A percentile compares a stretch with the other conserved stretches of the same genome.
These are phyloP conservation scores for Piper betle DNA, from an alignment of 164 flowering plant genomes.

Conservation along the genomic window DNA sequence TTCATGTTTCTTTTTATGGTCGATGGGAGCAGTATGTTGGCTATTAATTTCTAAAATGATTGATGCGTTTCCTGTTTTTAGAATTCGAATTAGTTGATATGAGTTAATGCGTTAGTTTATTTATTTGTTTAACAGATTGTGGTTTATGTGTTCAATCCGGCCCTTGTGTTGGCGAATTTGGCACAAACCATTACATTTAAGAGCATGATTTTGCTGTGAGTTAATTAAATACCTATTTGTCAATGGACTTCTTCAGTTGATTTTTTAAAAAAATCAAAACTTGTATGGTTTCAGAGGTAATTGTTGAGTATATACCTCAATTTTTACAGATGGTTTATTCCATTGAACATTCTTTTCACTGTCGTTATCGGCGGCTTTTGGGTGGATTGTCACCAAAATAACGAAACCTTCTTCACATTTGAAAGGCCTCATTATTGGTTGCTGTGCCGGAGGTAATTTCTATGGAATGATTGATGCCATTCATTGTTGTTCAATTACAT, in stretches of 20 bases:
- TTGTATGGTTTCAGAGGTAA: background rate
- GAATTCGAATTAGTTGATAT: background rate
- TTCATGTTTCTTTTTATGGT: background rate
- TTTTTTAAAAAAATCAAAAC: background rate
- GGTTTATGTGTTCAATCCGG: slow-evolving; percentile 61
- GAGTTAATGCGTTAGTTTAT: background rate
- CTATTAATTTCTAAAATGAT: too few species aligned
- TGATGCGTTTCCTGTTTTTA: too few species aligned
- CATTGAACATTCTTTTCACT: slow-evolving; percentile 57
- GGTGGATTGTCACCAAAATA: slow-evolving; percentile 43
- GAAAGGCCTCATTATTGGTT: slow-evolving; percentile 61
- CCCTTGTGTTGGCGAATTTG: slow-evolving; percentile 46
- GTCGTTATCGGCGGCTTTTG: slow-evolving; percentile 52
- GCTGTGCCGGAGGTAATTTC: slow-evolving; percentile 68
- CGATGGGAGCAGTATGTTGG: too few species aligned
- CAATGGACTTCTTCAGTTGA: too few species aligned
- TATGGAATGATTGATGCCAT: too few species aligned
- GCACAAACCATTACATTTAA: slow-evolving; percentile 46
- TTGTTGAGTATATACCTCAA: background rate
- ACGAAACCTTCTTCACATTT: slow-evolving; percentile 55
- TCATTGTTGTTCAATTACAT: too few species aligned
- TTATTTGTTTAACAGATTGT: slow-evolving; percentile 35
- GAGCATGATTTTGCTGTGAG: slow-evolving; percentile 49
- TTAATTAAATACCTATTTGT: slow-evolving; percentile 4
- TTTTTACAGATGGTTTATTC: slow-evolving; percentile 87